Evolutionary conservation across 1,284 basidiomycete species (phyloP).

Genomic region (Ganoderma lucidum): DNA sequence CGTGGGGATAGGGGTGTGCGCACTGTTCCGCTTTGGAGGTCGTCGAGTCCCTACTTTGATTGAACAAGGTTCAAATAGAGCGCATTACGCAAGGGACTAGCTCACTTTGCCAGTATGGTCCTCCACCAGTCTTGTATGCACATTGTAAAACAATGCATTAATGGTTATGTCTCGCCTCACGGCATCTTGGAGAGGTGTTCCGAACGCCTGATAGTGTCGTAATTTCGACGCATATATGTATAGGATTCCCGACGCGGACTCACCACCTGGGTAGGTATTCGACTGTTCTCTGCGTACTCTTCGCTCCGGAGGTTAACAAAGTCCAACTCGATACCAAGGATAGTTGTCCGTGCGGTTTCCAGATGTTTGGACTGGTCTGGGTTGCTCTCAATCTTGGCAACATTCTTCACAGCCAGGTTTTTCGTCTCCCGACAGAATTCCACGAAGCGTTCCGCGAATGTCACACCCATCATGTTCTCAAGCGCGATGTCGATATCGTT

Average conservation of each 20-base stretch:
- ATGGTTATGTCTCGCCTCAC: constrained; percentile 93
- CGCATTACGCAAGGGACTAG: background rate
- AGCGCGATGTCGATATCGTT: constrained; percentile 97
- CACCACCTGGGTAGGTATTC: constrained; percentile 91
- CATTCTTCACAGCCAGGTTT: constrained; percentile 64
- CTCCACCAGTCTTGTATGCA: constrained; percentile 90
- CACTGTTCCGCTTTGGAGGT: constrained; percentile 83
- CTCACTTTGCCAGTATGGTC: constrained; percentile 85
- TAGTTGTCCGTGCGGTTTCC: constrained; percentile 91
- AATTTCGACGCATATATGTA: background rate
- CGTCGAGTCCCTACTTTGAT: constrained; percentile 75
- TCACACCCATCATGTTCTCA: constrained; percentile 87
- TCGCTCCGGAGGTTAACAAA: constrained; percentile 96
- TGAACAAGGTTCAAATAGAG: constrained; percentile 4
- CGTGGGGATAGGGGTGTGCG: constrained; percentile 90
- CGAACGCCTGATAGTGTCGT: constrained; percentile 71
- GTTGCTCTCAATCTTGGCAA: constrained; percentile 90
- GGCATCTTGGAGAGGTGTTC: constrained; percentile 94
- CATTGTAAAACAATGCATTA: constrained; percentile 97
- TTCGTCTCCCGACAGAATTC: constrained; percentile 67
- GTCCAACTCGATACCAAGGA: constrained; percentile 90
- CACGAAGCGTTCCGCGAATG: constrained; percentile 88
- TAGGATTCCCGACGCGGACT: constrained; percentile 41
- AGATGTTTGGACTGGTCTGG: constrained; percentile 99
- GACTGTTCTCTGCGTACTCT: constrained; percentile 86